These are phyloP conservation scores for Globisporangium yorkense DNA, from an alignment of 352 stramenopile genomes.

Conservation along the genomic window DNA sequence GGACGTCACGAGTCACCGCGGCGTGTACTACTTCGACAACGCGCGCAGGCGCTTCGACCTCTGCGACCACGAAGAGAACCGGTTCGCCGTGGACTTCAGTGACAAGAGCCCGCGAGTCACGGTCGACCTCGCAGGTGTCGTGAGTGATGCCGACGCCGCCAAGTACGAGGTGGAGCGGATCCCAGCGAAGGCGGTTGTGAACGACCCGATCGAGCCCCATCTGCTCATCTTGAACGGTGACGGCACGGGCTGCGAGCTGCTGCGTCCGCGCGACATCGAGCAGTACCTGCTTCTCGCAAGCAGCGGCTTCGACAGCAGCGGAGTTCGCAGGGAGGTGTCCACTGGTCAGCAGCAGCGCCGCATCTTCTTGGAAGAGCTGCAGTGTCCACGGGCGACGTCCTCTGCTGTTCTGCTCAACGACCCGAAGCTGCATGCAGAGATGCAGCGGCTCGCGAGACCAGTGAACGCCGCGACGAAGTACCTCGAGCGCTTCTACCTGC, in stretches of 20 bases:
- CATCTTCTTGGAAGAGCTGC: conserved; percentile 11
- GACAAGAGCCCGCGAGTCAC: conserved; percentile 20
- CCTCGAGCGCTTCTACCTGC: conserved; percentile 22
- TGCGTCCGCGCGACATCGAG: conserved; percentile 41
- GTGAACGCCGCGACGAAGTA: conserved; percentile 42
- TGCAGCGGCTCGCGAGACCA: conserved; percentile 25
- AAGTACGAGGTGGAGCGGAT: conserved; percentile 52
- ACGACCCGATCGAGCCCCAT: conserved; percentile 68
- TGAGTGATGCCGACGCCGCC: conserved; percentile 39
- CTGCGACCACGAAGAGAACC: conserved; percentile 68
- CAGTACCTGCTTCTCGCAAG: conserved; percentile 15
- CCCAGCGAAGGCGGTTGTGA: conserved; percentile 54
- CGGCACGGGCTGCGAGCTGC: conserved; percentile 52
- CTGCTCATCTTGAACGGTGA: conserved; percentile 72
- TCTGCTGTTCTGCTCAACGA: conserved; percentile 32
- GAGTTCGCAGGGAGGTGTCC: background rate
- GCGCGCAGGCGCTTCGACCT: conserved; percentile 38
- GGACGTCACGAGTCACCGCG: conserved; percentile 49
- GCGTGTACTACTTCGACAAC: conserved; percentile 77
- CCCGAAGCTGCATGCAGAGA: conserved; percentile 23
- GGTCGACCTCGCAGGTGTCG: conserved; percentile 54
- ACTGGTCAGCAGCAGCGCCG: background rate
- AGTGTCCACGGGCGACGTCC: too few relatives aligned
- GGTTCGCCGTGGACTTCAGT: conserved; percentile 42
- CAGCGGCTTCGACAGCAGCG: background rate